Evolutionary conservation across 345 rosid species (phyloP), one percentile per base, ranked within the genome.

Genomic region (Trapa bicornis): DNA sequence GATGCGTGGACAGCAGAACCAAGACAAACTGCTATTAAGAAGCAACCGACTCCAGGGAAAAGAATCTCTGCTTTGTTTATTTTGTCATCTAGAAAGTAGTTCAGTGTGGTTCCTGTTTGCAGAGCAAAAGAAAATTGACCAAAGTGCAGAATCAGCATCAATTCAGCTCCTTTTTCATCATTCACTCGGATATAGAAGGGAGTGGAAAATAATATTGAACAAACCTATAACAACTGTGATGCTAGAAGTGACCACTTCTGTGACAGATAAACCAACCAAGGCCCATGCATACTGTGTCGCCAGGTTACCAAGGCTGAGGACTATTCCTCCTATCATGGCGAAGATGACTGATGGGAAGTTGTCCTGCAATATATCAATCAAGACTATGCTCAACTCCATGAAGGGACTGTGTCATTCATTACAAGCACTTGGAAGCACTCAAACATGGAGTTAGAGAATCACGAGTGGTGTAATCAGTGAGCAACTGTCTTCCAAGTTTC

Each of bases 31-130:
- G 93, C 95, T 41, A 92, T 72, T 75, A 89, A 69, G 82, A 87
- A 89, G 87, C 95, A 92, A 64, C 81, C 92, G 10, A 89, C 89
- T 1, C 98, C 98, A 0, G 91, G 87, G 68, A 89, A 89, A 48
- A 92, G 89, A 56, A 89, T 76, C 78, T 85, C 86, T 0, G 96
- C 97, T 72, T 69, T 81, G 69, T 89, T 89, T 22, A 89, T 87
- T 77, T 72, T 91, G 75, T 83, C 80, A 65, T 87, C 98, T 68
- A 92, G 80, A 80, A 89, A 89, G 83, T 89, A 89, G 75, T 92
- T 92, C 74, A 92, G 37, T 22, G 92, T 89, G 8, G 96, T 85
- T 10, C 95, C 96, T 91, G 85, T 71, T 3, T 48, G 38, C 37
- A 47, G 29, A 16, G 54, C 48, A 45, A 50, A 48, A 29, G 56